Base-by-base conservation (phyloP, 192 early-diverging fungal genomes). In the Backusella westeae region DNA sequence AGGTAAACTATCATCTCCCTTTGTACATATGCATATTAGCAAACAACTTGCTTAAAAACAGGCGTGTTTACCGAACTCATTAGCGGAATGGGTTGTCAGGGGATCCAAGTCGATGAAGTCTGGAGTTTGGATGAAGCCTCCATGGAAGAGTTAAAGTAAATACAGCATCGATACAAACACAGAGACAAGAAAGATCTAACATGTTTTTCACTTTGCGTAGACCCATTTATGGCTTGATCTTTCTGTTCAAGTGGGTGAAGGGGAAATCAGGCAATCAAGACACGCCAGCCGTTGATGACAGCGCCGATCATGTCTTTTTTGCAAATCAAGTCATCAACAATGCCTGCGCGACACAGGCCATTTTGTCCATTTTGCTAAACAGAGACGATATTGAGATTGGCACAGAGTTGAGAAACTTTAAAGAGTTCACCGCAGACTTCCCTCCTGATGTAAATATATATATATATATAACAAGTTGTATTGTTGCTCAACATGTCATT, bases 301-400 rank as follows among this genome's bases (percentile, higher is more conserved):
- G 74, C 36, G 81, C 79, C 2, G 75, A 86, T 19, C 76, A 87
- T 35, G 85, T 95, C 23, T 95, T 93, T 72, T 95, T 93, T 81
- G 93, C 93, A 3, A 84, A 91, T 15, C 90, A 95, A 83, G 88
- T 95, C 2, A 93, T 95, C 63, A 86, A 90, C 23, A 95, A 95
- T 83, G 94, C 94, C 0, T 95, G 94, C 69, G 94, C 94, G 35
- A 95, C 94, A 1, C 94, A 95, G 75, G 94, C 94, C 4, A 94
- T 95, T 71, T 78, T 95, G 17, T 90, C 91, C 1, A 87, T 95
- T 34, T 76, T 95, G 66, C 77, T 95, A 26, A 94, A 95, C 77
- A 80, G 83, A 21, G 81, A 84, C 46, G 82, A 83, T 32, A 83
- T 95, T 29, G 90, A 94, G n/a, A 82, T 95, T 53, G 93, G 93